Conservation (phyloP, 176 grass and related monocot genomes). For the Canna indica region DNA sequence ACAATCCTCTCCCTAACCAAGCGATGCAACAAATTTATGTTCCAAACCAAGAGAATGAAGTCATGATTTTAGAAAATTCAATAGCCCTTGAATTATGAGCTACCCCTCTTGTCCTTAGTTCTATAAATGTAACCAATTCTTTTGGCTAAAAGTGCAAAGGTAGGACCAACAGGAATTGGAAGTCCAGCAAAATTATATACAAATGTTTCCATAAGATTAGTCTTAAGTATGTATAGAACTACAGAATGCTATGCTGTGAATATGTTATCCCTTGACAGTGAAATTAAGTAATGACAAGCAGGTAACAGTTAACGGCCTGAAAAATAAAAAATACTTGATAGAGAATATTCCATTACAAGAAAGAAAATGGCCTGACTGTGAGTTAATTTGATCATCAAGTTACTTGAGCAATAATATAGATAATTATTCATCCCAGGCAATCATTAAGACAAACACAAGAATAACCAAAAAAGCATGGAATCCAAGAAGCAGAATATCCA, state of each 20-base stretch:
- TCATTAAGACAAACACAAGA: too few species aligned
- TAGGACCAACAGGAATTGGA: neutral
- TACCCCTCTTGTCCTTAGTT: too few species aligned
- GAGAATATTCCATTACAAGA: neutral
- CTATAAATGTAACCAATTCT: too few species aligned
- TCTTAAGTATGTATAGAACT: neutral
- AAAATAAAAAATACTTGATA: neutral
- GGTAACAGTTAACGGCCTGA: too few species aligned
- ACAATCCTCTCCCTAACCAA: neutral
- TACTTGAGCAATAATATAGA: neutral
- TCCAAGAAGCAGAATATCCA: neutral
- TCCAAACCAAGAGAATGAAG: neutral
- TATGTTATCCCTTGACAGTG: neutral
- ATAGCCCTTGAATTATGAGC: too few species aligned
- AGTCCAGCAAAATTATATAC: neutral
- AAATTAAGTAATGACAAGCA: neutral
- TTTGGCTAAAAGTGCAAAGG: neutral
- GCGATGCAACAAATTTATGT: neutral
- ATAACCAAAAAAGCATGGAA: neutral
- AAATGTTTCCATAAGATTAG: neutral
- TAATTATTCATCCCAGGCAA: too few species aligned
- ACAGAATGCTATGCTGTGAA: neutral
- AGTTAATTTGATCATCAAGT: neutral
- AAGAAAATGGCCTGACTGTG: neutral
- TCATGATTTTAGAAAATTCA: too few species aligned